These are phyloP conservation scores for Cicer judaicum DNA, from an alignment of 306 rosid species.

Conservation along the genomic window DNA sequence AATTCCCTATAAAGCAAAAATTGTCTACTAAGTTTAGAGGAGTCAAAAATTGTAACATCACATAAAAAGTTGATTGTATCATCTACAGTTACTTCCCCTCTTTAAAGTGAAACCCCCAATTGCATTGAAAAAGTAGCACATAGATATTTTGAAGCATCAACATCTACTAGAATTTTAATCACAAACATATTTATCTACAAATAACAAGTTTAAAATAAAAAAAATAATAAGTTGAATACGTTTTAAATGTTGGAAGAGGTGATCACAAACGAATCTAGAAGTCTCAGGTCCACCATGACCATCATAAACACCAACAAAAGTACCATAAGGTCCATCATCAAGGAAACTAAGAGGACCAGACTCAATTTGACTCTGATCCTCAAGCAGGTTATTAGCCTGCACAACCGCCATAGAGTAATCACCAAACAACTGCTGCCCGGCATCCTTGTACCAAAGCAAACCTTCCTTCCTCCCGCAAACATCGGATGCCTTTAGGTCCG, in stretches of 20 bases:
- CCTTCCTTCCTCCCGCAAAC: slow-evolving; percentile 82
- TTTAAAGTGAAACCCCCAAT: neutral
- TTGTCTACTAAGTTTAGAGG: neutral
- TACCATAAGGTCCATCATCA: slow-evolving; percentile 80
- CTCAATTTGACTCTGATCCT: slow-evolving; percentile 96
- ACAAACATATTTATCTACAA: too few species aligned
- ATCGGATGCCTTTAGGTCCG: slow-evolving; percentile 58
- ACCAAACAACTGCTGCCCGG: slow-evolving; percentile 84
- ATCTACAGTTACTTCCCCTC: neutral
- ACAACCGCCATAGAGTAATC: slow-evolving; percentile 93
- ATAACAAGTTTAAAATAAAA: too few species aligned
- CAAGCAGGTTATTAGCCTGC: slow-evolving; percentile 95
- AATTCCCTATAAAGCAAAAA: too few species aligned
- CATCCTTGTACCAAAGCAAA: slow-evolving; percentile 88
- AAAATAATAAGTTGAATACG: slow-evolving; percentile 32
- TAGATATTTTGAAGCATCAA: slow-evolving; percentile 5
- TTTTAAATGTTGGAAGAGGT: slow-evolving; percentile 81
- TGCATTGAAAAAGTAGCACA: neutral
- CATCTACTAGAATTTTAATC: neutral
- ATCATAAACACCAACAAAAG: slow-evolving; percentile 83
- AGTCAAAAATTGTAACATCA: neutral
- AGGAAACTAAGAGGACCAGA: slow-evolving; percentile 80
- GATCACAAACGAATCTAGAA: slow-evolving; percentile 75
- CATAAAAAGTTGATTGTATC: neutral
- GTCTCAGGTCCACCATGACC: slow-evolving; percentile 99